Percentiles rank a stretch among this genome's conserved stretches.
phyloP scores from a whole-genome alignment of 2,329 filamentous ascomycete genomes.

The Diaporthe nobilis region DNA sequence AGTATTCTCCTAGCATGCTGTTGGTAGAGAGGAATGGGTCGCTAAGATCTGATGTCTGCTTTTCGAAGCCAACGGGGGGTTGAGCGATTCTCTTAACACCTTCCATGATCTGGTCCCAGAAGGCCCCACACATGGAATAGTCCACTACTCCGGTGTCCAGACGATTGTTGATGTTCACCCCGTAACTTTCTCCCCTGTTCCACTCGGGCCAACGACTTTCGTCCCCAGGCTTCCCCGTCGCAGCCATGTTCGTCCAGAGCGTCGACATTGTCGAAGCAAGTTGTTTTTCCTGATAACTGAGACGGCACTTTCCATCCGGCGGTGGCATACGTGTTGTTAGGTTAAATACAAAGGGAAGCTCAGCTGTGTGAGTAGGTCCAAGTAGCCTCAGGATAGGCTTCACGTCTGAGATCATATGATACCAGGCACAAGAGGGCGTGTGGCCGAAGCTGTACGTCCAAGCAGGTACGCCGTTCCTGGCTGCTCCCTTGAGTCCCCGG shows the following conservation, averaged over 20 bases:
- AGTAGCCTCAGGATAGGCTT: not conserved
- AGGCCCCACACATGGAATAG: not conserved
- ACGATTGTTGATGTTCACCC: not conserved
- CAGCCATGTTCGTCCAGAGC: conserved; percentile 6
- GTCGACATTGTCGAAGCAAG: not conserved
- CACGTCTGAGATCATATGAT: not conserved
- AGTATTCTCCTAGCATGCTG: not conserved
- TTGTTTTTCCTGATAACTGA: not conserved
- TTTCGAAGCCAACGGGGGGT: not conserved
- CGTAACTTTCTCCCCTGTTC: not conserved
- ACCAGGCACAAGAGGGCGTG: conserved; percentile 1
- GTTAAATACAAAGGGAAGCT: conserved; percentile 1
- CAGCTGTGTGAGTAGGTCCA: conserved; percentile 7
- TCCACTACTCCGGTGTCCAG: not conserved
- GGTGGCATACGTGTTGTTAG: conserved; percentile 1
- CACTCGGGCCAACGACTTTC: not conserved
- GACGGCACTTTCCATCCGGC: not conserved
- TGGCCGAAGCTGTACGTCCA: conserved; percentile 22
- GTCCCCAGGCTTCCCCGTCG: conserved; percentile 3
- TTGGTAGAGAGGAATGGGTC: not conserved
- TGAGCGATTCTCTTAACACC: not conserved
- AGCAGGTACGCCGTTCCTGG: conserved; percentile 10
- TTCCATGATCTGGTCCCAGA: conserved; percentile 10
- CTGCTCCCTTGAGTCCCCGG: not conserved
- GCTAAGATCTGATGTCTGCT: not conserved